Base-by-base conservation (phyloP, 2,329 filamentous ascomycete species). In the Westerdykella aurantiaca region DNA sequence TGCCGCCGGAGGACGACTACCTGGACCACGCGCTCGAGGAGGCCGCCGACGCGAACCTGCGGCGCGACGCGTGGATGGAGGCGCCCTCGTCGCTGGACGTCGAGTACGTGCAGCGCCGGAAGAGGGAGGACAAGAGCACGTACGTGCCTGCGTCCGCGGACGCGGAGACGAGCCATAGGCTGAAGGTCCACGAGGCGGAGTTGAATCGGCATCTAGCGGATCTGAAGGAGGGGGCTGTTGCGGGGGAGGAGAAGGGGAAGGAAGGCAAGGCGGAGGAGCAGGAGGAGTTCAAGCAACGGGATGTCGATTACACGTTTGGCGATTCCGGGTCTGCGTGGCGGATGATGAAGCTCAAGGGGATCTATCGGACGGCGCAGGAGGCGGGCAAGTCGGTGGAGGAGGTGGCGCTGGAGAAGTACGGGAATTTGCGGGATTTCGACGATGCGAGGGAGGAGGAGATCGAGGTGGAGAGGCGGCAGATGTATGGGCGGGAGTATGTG, bases 41-140 rank as follows among this genome's bases (percentile, higher is more conserved):
- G 42, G 53, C 65, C 16, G 58, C 60, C 14, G 50, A 56, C 49
- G 52, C 66, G 60, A 46, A 68, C 1, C 57, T 83, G 25, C 77
- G 82, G 53, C 81, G 94, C 50, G 93, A 97, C 66, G 80, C 85
- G 0, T 98, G 94, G 90, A 98, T 98, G 93, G 84, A 89, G 47
- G 85, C 85, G 0, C 89, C 91, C 0, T 87, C 86, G 0, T 81
- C 84, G 0, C 70, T 95, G 31, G 84, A 90, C 42, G 75, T 97
- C 45, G 90, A 97, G 61, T 95, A 95, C 63, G 77, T 88, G 40
- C 79, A 86, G 60, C 75, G 79, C 47, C 72, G 77, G 48, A 81
- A 80, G 47, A 62, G 64, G 42, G 66, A 68, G 23, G 64, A 66
- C 29, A 57, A 69, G 69, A 31, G 72, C 69, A 55, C 67, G 55